phyloP scores from a whole-genome alignment of 352 stramenopile genomes.

The Pythium vanterpoolii region DNA sequence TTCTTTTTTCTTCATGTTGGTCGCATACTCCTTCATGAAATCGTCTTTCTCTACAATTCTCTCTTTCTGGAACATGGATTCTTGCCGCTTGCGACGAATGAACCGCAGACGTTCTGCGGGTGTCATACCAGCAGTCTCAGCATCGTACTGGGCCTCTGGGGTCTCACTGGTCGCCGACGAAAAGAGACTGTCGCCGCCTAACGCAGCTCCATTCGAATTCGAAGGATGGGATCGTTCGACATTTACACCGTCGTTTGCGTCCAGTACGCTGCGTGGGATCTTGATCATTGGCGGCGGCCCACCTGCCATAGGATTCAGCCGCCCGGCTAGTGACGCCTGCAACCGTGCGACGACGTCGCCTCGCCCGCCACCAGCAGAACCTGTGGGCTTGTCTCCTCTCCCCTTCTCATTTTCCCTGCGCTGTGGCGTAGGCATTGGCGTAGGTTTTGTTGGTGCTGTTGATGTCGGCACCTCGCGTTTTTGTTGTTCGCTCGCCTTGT shows the following conservation, averaged over 20 bases:
- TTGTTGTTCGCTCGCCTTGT: background rate
- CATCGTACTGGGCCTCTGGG: slow-evolving; percentile 46
- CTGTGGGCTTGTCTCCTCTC: background rate
- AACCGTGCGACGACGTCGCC: slow-evolving; percentile 43
- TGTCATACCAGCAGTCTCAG: slow-evolving; percentile 56
- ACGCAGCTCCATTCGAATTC: background rate
- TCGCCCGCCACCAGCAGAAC: background rate
- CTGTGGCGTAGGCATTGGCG: background rate
- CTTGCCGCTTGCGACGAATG: slow-evolving; percentile 55
- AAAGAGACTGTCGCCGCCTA: background rate
- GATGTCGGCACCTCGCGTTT: background rate
- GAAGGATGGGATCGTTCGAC: slow-evolving; percentile 1
- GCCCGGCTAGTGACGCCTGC: slow-evolving; percentile 51
- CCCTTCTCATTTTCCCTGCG: background rate
- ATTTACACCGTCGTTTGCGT: background rate
- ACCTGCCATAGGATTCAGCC: slow-evolving; percentile 11
- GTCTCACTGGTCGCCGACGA: slow-evolving; percentile 8
- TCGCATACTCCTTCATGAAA: slow-evolving; percentile 64
- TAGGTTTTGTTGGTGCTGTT: background rate
- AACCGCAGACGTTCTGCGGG: slow-evolving; percentile 60
- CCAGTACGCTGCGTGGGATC: slow-evolving; percentile 9
- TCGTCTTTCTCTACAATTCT: slow-evolving; percentile 48
- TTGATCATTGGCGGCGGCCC: slow-evolving; percentile 20
- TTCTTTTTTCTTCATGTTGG: slow-evolving; percentile 74
- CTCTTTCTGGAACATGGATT: slow-evolving; percentile 47